These are phyloP conservation scores for Magnaporthiopsis incrustans DNA, from an alignment of 2,329 filamentous ascomycete species.

Conservation along the genomic window DNA sequence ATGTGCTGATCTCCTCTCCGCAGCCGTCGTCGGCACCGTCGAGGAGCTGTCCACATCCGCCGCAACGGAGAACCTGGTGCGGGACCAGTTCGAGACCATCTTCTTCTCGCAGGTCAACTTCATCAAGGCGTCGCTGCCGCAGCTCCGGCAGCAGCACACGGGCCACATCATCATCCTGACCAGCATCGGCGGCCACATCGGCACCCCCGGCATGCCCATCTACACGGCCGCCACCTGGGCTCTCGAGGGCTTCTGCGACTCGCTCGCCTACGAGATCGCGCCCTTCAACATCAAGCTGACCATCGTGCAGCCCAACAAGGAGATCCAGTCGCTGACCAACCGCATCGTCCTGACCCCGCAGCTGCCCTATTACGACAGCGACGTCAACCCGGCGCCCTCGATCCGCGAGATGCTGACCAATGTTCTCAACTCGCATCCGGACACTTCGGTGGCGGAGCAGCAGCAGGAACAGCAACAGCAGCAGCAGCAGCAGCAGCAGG, in stretches of 20 bases:
- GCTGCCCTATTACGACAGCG: conserved; percentile 55
- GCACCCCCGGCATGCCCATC: conserved; percentile 83
- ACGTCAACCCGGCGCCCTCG: conserved; percentile 63
- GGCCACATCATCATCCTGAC: conserved; percentile 88
- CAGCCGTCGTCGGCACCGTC: conserved; percentile 80
- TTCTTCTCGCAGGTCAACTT: conserved; percentile 96
- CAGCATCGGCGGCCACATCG: conserved; percentile 85
- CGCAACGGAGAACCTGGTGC: conserved; percentile 68
- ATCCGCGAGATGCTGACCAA: conserved; percentile 76
- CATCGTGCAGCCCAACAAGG: conserved; percentile 91
- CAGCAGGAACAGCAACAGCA: conserved; percentile 16
- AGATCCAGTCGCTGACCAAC: conserved; percentile 82
- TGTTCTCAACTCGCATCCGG: conserved; percentile 68
- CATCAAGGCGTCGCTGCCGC: conserved; percentile 78
- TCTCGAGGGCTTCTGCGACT: conserved; percentile 91
- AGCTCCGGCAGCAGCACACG: conserved; percentile 69
- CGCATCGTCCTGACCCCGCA: conserved; percentile 77
- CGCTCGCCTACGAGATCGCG: conserved; percentile 88
- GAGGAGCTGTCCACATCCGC: conserved; percentile 74
- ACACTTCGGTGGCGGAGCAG: conserved; percentile 39
- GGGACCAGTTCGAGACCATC: conserved; percentile 88
- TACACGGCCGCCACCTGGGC: conserved; percentile 93
- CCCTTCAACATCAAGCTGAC: conserved; percentile 97
- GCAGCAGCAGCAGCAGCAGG: conserved; percentile 18
- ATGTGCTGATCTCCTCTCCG: neutral